These are phyloP conservation scores for Hypoxylon sp. DNA, from an alignment of 2,329 filamentous ascomycete genomes.

Conservation along the genomic window DNA sequence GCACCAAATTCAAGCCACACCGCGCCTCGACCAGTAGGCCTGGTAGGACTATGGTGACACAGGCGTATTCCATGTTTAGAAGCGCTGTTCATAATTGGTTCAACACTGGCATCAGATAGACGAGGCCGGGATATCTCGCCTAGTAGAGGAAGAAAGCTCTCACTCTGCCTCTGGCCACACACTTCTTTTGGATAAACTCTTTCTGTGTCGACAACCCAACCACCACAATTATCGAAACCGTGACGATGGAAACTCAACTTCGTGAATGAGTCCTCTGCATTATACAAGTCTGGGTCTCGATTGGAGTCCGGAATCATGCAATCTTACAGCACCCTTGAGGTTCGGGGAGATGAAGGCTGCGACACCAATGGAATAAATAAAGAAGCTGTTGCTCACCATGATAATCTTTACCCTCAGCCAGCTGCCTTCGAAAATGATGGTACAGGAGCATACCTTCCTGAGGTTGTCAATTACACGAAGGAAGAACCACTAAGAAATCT, in stretches of 20 bases:
- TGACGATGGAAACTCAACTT: background rate
- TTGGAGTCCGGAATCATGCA: conserved; percentile 15
- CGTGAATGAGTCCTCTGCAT: background rate
- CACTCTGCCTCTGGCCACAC: background rate
- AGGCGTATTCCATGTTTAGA: background rate
- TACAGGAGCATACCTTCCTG: conserved; percentile 7
- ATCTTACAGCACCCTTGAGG: conserved; percentile 37
- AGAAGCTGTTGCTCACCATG: conserved; percentile 3
- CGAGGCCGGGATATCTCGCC: background rate
- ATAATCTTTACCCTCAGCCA: conserved; percentile 20
- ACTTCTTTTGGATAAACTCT: background rate
- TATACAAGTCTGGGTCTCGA: background rate
- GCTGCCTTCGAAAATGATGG: conserved; percentile 19
- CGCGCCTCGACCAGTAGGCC: background rate
- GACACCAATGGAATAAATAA: conserved; percentile 15
- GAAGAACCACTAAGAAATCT: background rate
- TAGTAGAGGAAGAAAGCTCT: background rate
- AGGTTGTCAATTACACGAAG: conserved; percentile 14
- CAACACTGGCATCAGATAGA: background rate
- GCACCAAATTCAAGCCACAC: background rate
- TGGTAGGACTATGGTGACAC: conserved; percentile 17
- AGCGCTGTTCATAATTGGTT: conserved; percentile 3
- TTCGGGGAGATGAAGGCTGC: conserved; percentile 7
- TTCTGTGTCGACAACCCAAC: background rate
- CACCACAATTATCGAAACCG: background rate